These are phyloP conservation scores for Nemania sp. DNA, from an alignment of 2,329 filamentous ascomycete genomes.

Conservation along the genomic window DNA sequence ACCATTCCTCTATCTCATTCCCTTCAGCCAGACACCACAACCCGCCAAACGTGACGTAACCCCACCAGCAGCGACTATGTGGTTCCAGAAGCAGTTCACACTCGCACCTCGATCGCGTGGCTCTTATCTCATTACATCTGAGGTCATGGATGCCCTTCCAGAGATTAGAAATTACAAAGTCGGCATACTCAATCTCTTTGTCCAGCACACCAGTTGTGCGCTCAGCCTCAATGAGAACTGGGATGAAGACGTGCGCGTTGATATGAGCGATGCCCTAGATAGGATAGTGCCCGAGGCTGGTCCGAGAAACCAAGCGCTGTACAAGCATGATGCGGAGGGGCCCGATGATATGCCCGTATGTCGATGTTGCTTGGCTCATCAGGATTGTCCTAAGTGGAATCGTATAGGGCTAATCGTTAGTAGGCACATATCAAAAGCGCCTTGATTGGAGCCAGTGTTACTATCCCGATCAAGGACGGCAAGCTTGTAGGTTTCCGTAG, in stretches of 20 bases:
- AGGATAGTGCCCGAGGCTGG: slow-evolving; percentile 85
- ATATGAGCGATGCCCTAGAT: slow-evolving; percentile 96
- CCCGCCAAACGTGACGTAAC: slow-evolving; percentile 27
- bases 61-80: slow-evolving; percentile 64
- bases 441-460: slow-evolving; percentile 88
- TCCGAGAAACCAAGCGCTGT: slow-evolving; percentile 77
- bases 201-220: slow-evolving; percentile 95
- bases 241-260: slow-evolving; percentile 83
- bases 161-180: slow-evolving; percentile 87
- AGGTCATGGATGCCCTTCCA: slow-evolving; percentile 76
- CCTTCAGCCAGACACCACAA: slow-evolving; percentile 34
- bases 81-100: slow-evolving; percentile 87
- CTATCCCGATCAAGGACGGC: slow-evolving; percentile 90
- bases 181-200: slow-evolving; percentile 87
- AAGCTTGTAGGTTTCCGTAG: slow-evolving; percentile 66
- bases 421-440: slow-evolving; percentile 94
- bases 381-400: slow-evolving; percentile 50
- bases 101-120: slow-evolving; percentile 83
- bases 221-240: slow-evolving; percentile 94
- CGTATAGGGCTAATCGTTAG: slow-evolving; percentile 65
- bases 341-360: slow-evolving; percentile 91
- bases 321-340: slow-evolving; percentile 89
- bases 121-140: slow-evolving; percentile 88
- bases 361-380: slow-evolving; percentile 35
- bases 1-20: slow-evolving; percentile 57